Conservation (phyloP, 1,284 basidiomycete genomes). For the Ganoderma lingzhi region DNA sequence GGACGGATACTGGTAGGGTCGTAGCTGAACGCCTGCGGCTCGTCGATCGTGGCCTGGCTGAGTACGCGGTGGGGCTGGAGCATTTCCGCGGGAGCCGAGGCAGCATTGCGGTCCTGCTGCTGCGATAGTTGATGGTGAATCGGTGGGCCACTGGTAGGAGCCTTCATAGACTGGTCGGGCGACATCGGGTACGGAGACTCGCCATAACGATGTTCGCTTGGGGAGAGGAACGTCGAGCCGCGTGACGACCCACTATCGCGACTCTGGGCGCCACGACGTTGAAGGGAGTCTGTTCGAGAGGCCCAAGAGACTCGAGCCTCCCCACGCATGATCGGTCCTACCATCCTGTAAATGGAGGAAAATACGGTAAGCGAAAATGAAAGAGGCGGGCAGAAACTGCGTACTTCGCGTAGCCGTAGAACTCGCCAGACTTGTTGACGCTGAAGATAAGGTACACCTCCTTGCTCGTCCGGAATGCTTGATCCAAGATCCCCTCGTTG, state of each 20-base stretch:
- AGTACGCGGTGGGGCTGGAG: slow-evolving; percentile 47
- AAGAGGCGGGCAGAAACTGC: slow-evolving; percentile 32
- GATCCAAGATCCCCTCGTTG: slow-evolving; percentile 90
- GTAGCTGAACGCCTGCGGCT: slow-evolving; percentile 41
- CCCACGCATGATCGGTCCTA: slow-evolving; percentile 60
- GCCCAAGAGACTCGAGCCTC: slow-evolving; percentile 69
- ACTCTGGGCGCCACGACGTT: slow-evolving; percentile 33
- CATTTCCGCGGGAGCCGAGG: slow-evolving; percentile 63
- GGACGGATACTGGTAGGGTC: slow-evolving; percentile 33
- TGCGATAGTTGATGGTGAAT: background rate
- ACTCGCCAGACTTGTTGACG: slow-evolving; percentile 91
- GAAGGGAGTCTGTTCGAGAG: slow-evolving; percentile 50
- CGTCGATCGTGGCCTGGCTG: slow-evolving; percentile 30
- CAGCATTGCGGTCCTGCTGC: slow-evolving; percentile 31
- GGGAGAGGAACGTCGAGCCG: slow-evolving; percentile 47
- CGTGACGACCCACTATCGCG: slow-evolving; percentile 30
- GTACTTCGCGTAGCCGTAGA: slow-evolving; percentile 88
- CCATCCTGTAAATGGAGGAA: slow-evolving; percentile 57
- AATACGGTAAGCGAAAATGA: background rate
- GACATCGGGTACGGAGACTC: slow-evolving; percentile 44
- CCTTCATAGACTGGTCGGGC: slow-evolving; percentile 19
- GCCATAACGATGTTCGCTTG: slow-evolving; percentile 50
- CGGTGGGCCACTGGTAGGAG: background rate
- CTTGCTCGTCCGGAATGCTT: slow-evolving; percentile 88
- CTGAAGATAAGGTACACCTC: slow-evolving; percentile 92